Conservation (phyloP, 805 yeast genomes). For the Clavispora phyllophila region DNA sequence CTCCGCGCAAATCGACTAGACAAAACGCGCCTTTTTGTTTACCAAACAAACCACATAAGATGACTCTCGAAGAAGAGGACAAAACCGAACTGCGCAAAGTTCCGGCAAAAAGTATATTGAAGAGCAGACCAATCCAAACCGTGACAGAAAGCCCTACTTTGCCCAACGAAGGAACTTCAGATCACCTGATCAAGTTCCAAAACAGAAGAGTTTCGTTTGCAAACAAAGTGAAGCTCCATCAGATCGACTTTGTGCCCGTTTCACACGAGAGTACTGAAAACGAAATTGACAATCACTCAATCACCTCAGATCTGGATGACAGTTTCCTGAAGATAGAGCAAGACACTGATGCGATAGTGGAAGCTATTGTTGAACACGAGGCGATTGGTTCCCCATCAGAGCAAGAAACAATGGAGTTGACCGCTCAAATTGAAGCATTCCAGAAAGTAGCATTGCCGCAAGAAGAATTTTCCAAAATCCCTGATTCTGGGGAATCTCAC, state of each 20-base stretch:
- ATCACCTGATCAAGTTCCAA: constrained; percentile 5
- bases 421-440: constrained; percentile 12
- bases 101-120: constrained; percentile 10
- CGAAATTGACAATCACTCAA: constrained; percentile 5
- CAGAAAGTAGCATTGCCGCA: too few relatives aligned
- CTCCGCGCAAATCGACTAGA: neutral
- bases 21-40: neutral
- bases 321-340: constrained; percentile 15
- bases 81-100: neutral
- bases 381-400: constrained; percentile 6
- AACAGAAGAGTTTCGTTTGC: constrained; percentile 70
- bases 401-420: constrained; percentile 29
- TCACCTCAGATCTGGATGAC: neutral
- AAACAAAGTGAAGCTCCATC: constrained; percentile 64
- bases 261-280: neutral
- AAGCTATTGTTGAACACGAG: constrained; percentile 3
- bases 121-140: constrained; percentile 10
- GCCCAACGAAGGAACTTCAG: neutral
- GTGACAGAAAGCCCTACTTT: constrained; percentile 5
- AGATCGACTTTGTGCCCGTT: constrained; percentile 38
- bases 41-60: constrained; percentile 3
- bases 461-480: too few relatives aligned
- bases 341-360: constrained; percentile 15
- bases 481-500: too few relatives aligned
- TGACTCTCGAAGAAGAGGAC: neutral